A percentile compares a stretch with the other conserved stretches of the same genome.
Conservation (phyloP, 768 basidiomycete genomes). For the Favolaschia claudopus region DNA sequence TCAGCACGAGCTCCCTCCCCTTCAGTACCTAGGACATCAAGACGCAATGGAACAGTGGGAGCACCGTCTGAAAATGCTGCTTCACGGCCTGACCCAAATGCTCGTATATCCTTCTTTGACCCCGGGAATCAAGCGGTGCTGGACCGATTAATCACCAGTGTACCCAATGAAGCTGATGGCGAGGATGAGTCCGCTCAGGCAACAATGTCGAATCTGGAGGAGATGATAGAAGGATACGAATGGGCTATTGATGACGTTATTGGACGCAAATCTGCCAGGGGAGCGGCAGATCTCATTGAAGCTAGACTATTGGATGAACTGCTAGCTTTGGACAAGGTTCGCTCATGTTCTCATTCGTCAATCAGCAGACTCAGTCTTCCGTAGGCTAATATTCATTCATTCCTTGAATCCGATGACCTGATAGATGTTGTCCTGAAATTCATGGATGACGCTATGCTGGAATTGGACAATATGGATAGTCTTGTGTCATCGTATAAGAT, state of each 20-base stretch:
- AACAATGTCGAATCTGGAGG: slow-evolving; percentile 91
- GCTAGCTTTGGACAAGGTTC: slow-evolving; percentile 91
- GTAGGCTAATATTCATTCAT: slow-evolving; percentile 97
- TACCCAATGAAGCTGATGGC: slow-evolving; percentile 58
- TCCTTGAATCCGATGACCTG: slow-evolving; percentile 94
- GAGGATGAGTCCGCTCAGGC: slow-evolving; percentile 82
- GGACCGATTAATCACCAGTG: slow-evolving; percentile 70
- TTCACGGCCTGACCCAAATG: slow-evolving; percentile 66
- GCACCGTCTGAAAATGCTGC: slow-evolving; percentile 42
- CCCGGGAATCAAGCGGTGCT: slow-evolving; percentile 76
- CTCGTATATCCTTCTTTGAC: slow-evolving; percentile 84
- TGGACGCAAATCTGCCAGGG: slow-evolving; percentile 66
- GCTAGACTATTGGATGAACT: slow-evolving; percentile 88
- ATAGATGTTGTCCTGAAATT: slow-evolving; percentile 84
- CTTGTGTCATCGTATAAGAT: slow-evolving; percentile 94
- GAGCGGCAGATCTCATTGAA: slow-evolving; percentile 92
- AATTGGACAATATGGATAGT: slow-evolving; percentile 90
- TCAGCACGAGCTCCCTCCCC: slow-evolving; percentile 33
- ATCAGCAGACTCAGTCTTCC: slow-evolving; percentile 6
- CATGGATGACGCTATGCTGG: slow-evolving; percentile 87
- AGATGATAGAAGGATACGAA: slow-evolving; percentile 98
- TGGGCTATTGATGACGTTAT: slow-evolving; percentile 89
- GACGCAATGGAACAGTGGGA: slow-evolving; percentile 13
- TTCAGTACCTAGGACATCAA: slow-evolving; percentile 22
- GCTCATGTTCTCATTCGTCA: slow-evolving; percentile 15